A percentile compares a stretch with the other conserved stretches of the same genome.
Conservation (phyloP, 2,329 filamentous ascomycete genomes). For the Tolypocladium amazonense region DNA sequence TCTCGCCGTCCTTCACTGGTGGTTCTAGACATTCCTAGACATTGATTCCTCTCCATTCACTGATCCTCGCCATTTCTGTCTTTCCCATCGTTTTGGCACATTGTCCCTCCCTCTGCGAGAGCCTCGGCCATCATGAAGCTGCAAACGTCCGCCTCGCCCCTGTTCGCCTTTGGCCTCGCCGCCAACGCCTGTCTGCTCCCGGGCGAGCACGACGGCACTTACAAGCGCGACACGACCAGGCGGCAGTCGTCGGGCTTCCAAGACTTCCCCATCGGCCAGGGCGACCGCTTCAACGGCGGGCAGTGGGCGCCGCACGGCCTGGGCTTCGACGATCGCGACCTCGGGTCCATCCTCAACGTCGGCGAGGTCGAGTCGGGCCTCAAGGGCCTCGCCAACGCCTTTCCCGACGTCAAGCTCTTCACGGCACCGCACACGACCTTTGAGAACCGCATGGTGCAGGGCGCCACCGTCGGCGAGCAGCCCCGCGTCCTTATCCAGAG, state of each 20-base stretch:
- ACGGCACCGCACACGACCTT: conserved; percentile 31
- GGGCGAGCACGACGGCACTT: conserved; percentile 17
- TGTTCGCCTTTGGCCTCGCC: conserved; percentile 11
- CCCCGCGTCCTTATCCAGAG: conserved; percentile 42
- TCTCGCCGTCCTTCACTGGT: neutral
- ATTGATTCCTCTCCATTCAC: neutral
- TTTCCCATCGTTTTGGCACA: neutral
- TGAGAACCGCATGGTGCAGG: conserved; percentile 27
- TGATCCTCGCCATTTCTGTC: neutral
- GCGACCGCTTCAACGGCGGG: conserved; percentile 30
- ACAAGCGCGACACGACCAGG: neutral
- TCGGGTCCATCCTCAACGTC: conserved; percentile 33
- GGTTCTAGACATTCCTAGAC: neutral
- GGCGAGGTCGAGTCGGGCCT: conserved; percentile 33
- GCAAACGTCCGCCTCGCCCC: conserved; percentile 4
- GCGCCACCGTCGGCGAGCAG: conserved; percentile 29
- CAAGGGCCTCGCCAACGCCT: conserved; percentile 27
- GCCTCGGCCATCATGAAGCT: conserved; percentile 16
- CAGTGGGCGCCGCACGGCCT: conserved; percentile 21
- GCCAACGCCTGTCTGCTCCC: conserved; percentile 25
- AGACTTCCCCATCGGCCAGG: conserved; percentile 26
- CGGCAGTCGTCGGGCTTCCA: conserved; percentile 1
- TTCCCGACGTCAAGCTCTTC: conserved; percentile 27
- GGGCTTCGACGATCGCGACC: conserved; percentile 21
- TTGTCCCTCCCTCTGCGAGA: neutral